Conservation (phyloP, 495 filamentous ascomycete species). For the Polyplosphaeria fusca region DNA sequence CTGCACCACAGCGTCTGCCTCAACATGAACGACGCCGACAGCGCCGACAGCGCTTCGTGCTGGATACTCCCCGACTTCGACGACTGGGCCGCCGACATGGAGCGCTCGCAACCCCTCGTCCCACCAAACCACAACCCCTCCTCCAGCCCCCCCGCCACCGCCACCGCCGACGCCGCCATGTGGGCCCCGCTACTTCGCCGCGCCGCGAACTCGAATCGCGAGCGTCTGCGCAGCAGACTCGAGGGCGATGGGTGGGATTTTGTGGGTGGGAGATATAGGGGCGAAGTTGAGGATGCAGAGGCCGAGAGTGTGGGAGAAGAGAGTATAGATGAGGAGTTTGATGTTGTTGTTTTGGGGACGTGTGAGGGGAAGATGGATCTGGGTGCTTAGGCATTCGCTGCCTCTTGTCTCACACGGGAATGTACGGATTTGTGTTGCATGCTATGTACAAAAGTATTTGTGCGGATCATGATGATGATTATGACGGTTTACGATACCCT, state of each 20-base stretch:
- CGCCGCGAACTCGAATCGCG: constrained; percentile 25
- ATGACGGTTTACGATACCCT: no score
- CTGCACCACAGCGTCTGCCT: constrained; percentile 24
- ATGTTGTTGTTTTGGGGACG: constrained; percentile 29
- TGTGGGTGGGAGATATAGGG: constrained; percentile 21
- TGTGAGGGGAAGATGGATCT: no score
- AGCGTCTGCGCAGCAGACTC: constrained; percentile 14
- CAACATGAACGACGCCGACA: constrained; percentile 1
- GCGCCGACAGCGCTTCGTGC: constrained; percentile 8
- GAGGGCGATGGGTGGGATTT: constrained; percentile 32
- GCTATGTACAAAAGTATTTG: no score
- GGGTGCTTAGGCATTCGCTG: no score
- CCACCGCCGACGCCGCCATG: no score
- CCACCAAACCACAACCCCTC: background rate
- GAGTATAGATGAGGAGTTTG: constrained; percentile 31
- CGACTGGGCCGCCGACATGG: constrained; percentile 15
- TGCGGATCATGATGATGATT: no score
- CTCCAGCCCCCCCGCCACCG: no score
- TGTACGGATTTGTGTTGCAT: no score
- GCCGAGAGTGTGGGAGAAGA: constrained; percentile 9
- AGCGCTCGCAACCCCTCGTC: background rate
- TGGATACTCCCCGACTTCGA: constrained; percentile 26
- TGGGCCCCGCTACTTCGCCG: constrained; percentile 17
- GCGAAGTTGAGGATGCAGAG: background rate
- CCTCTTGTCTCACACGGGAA: no score